Conservation (phyloP, 768 basidiomycete genomes). For the Calocera viscosa region DNA sequence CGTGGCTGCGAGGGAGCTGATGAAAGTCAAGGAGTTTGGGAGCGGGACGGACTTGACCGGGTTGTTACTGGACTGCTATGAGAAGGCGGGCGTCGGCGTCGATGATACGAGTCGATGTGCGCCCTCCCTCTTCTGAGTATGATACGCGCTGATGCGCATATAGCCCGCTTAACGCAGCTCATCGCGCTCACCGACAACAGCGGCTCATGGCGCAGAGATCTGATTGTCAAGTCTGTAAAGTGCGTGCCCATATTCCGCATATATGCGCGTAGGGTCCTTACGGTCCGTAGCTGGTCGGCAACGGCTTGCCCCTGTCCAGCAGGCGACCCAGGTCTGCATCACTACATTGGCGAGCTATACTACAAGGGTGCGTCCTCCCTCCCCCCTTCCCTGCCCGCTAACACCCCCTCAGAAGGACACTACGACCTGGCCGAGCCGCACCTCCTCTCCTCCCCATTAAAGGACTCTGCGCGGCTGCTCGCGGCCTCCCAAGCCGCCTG, state of each 20-base stretch:
- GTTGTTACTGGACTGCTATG: constrained; percentile 76
- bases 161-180: constrained; percentile 81
- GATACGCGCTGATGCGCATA: background rate
- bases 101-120: constrained; percentile 71
- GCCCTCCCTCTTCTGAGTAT: constrained; percentile 21
- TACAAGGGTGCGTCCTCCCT: constrained; percentile 50
- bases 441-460: constrained; percentile 71
- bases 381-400: background rate
- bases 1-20: constrained; percentile 71
- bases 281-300: constrained; percentile 65
- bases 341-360: constrained; percentile 79
- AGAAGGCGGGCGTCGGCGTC: constrained; percentile 55
- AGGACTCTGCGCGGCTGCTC: constrained; percentile 75
- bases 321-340: constrained; percentile 78
- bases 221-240: constrained; percentile 75
- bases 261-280: background rate
- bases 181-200: constrained; percentile 70
- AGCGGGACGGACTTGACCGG: constrained; percentile 76
- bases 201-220: constrained; percentile 81
- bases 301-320: constrained; percentile 65
- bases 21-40: constrained; percentile 79
- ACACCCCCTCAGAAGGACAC: constrained; percentile 44
- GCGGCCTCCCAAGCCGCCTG: constrained; percentile 32
- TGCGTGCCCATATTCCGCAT: constrained; percentile 32
- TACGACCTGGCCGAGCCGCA: constrained; percentile 70